Base-by-base conservation (phyloP, 2,329 filamentous ascomycete genomes). In the Tolypocladium amazonense region DNA sequence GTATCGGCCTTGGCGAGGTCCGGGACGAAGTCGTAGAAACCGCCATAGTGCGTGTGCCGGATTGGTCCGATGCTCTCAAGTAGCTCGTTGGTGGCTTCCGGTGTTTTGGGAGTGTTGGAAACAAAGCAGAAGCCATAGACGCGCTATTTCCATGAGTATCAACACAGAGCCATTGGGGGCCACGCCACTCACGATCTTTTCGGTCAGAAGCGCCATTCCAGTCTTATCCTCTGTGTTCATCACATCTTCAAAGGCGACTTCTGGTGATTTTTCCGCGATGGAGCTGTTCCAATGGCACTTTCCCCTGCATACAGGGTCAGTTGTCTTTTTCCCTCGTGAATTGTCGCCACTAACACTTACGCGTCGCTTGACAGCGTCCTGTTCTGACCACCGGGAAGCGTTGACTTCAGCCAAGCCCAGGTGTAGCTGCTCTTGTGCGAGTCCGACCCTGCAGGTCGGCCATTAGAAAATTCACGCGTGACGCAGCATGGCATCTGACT, bases 1-100 rank as follows among this genome's bases (percentile, higher is more conserved):
- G 90, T 95, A 69, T 96, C 92, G 64, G 92, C 92, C 69, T 88
- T 88, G 35, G 90, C 88, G 30, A 97, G 82, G 72, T 97, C 89
- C 6, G 92, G 88, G 0, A 90, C 89, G 72, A 97, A 97, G 73
- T 97, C 93, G 67, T 83, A 84, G 69, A 82, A 81, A 61, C 75
- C 84, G 77, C 90, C 93, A 72, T 97, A 99, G 71, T 97, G 94
- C 0, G 94, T 99, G 62, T 88, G 81, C 23, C 92, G 85, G 67
- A 97, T 92, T 64, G 93, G 93, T 0, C 91, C 85, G 63, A 99
- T 95, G 59, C 86, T 84, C 68, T 90, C 82, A 2, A 97, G 78
- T 1, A 97, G 79, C n/a, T 77, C 71, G 72, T 93, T 75, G 0
- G 92, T 97, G 7, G 86, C 81, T 64, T 87, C 79, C 0, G 90